Conservation (phyloP, 2,329 filamentous ascomycete genomes). For the Endocalyx cinctus region DNA sequence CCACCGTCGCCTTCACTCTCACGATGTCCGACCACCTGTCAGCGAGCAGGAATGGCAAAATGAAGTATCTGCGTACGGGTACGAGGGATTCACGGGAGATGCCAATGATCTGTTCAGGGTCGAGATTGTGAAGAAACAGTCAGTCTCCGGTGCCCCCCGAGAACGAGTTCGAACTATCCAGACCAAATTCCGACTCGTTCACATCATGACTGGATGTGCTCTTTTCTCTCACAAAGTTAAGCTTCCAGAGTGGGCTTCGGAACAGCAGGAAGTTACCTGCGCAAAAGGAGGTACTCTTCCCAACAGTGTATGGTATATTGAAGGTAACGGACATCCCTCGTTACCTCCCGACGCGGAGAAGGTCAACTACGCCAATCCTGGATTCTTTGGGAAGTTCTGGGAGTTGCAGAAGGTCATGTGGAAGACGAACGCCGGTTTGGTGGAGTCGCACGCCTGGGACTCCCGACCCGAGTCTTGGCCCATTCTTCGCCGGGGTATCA, state of each 20-base stretch:
- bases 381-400: slow-evolving; percentile 97
- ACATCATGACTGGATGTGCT: slow-evolving; percentile 93
- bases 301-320: slow-evolving; percentile 96
- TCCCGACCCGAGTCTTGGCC: slow-evolving; percentile 93
- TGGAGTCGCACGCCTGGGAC: slow-evolving; percentile 97
- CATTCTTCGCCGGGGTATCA: slow-evolving; percentile 87
- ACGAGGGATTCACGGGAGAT: slow-evolving; percentile 93
- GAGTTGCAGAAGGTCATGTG: slow-evolving; percentile 98
- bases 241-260: slow-evolving; percentile 94
- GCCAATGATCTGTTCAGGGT: slow-evolving; percentile 94
- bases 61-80: slow-evolving; percentile 94
- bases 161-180: slow-evolving; percentile 87
- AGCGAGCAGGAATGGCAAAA: slow-evolving; percentile 92
- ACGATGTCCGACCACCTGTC: slow-evolving; percentile 84
- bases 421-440: slow-evolving; percentile 93
- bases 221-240: slow-evolving; percentile 99
- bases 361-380: slow-evolving; percentile 91
- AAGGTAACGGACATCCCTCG: slow-evolving; percentile 80
- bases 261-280: slow-evolving; percentile 99
- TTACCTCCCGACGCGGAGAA: slow-evolving; percentile 75
- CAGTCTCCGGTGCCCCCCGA: slow-evolving; percentile 73
- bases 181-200: slow-evolving; percentile 91
- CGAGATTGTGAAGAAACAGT: slow-evolving; percentile 90
- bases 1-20: slow-evolving; percentile 87
- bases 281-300: slow-evolving; percentile 85